These are phyloP conservation scores for Alternaria arbusti DNA, from an alignment of 2,329 filamentous ascomycete genomes.

Conservation along the genomic window DNA sequence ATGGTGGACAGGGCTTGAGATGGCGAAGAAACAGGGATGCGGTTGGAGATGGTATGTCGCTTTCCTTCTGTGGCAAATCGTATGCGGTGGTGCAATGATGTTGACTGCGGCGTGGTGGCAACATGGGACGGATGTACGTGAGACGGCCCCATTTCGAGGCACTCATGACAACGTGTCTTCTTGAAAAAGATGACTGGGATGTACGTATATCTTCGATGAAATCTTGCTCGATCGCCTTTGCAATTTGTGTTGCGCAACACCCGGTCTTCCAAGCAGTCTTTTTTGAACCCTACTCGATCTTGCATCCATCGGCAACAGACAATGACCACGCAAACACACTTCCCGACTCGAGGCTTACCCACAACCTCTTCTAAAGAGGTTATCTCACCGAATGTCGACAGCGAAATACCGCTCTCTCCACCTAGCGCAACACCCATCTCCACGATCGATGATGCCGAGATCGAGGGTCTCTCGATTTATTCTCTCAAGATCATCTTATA, in stretches of 20 bases:
- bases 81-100: background rate
- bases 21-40: background rate
- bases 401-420: background rate
- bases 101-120: background rate
- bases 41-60: background rate
- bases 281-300: background rate
- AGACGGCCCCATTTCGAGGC: background rate
- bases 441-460: background rate
- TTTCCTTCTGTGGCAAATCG: background rate
- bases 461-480: background rate
- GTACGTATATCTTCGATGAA: too few relatives aligned
- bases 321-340: background rate
- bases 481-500: background rate
- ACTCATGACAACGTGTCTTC: background rate
- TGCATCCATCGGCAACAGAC: background rate
- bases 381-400: background rate
- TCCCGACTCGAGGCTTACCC: background rate
- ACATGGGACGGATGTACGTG: background rate
- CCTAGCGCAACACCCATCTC: background rate
- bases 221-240: background rate
- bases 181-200: too few relatives aligned
- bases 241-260: fast-evolving
- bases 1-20: background rate
- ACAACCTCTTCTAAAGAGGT: background rate
- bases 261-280: background rate